These are phyloP conservation scores for Geranium incanum DNA, from an alignment of 441 rosid species.

Conservation along the genomic window DNA sequence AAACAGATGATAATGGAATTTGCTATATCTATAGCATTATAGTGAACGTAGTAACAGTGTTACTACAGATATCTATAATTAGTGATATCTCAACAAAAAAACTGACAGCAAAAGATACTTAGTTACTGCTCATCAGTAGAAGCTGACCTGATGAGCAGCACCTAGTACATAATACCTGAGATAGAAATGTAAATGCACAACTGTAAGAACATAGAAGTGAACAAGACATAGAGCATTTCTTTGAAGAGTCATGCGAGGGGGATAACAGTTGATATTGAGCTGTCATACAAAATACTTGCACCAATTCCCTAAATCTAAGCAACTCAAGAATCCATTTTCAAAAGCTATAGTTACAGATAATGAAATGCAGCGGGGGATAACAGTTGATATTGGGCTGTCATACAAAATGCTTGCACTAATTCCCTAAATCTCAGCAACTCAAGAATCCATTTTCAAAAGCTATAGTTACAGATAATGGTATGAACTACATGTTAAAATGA, in stretches of 20 bases:
- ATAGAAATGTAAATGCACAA: neutral
- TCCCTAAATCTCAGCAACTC: neutral
- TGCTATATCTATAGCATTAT: neutral
- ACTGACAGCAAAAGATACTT: slow-evolving; percentile 13
- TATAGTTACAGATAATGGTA: neutral
- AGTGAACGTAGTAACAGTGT: neutral
- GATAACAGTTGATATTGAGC: neutral
- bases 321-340: neutral
- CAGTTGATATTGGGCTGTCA: neutral
- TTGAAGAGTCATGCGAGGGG: neutral
- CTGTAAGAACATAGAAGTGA: neutral
- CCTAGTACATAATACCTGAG: slow-evolving; percentile 1
- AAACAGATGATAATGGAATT: neutral
- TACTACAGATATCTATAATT: neutral
- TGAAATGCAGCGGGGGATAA: neutral
- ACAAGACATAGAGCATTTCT: neutral
- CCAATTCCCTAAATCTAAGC: neutral
- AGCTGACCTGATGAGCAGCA: slow-evolving; percentile 16
- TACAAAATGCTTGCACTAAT: neutral
- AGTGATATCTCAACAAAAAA: slow-evolving; percentile 6
- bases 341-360: neutral
- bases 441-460: neutral
- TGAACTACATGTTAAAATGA: neutral
- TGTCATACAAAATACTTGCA: neutral
- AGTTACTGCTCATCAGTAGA: slow-evolving; percentile 15